Percentiles rank a stretch among this genome's conserved stretches.
These are phyloP conservation scores for Saccharomyces uvarum DNA, from an alignment of 1,139 yeast genomes.

Conservation along the genomic window DNA sequence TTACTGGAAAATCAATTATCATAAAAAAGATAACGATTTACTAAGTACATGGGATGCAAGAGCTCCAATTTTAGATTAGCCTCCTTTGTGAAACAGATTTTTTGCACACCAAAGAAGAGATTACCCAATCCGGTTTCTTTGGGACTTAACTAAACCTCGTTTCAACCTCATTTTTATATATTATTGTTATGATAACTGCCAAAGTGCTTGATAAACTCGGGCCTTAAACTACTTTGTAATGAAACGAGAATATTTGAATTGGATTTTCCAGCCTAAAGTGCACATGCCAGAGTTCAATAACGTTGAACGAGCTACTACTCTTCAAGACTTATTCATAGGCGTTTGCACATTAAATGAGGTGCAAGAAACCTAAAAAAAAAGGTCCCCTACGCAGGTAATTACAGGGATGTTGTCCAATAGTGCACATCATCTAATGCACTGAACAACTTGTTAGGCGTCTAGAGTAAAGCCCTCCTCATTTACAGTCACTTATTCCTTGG, in stretches of 20 bases:
- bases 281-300: background rate
- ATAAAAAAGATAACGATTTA: slow-evolving; percentile 23
- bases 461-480: background rate
- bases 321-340: background rate
- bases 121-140: background rate
- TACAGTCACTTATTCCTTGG: background rate
- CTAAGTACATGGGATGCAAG: slow-evolving; percentile 29
- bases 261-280: background rate
- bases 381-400: background rate
- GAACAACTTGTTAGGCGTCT: too few relatives aligned
- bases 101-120: background rate
- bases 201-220: background rate
- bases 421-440: background rate
- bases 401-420: background rate
- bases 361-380: background rate
- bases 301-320: background rate
- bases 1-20: slow-evolving; percentile 28
- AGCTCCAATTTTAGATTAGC: slow-evolving; percentile 24
- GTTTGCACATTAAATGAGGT: background rate
- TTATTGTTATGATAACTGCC: background rate
- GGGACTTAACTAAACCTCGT: background rate
- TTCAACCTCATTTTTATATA: background rate
- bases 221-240: background rate
- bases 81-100: background rate
- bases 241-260: background rate